These are phyloP conservation scores for Starmerella tilneyi DNA, from an alignment of 805 yeast species.

Conservation along the genomic window DNA sequence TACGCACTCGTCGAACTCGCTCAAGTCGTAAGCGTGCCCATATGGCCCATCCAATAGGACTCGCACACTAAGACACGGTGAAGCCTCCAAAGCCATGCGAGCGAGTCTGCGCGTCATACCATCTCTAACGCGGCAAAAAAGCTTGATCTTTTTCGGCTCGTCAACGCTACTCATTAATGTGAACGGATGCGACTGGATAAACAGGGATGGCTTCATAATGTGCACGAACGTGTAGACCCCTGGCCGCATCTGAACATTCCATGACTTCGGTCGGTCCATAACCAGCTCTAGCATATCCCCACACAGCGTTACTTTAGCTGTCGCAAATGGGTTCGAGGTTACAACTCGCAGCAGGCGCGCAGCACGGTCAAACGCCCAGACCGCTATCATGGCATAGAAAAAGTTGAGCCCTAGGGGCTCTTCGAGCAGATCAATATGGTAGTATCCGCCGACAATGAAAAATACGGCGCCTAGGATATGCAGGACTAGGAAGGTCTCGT, in stretches of 20 bases:
- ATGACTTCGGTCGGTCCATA: constrained; percentile 35
- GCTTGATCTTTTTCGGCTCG: constrained; percentile 21
- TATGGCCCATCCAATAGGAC: constrained; percentile 57
- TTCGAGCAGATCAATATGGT: constrained; percentile 33
- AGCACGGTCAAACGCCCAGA: constrained; percentile 64
- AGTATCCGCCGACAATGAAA: constrained; percentile 44
- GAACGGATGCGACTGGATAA: constrained; percentile 72
- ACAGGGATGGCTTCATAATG: constrained; percentile 37
- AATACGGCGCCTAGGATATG: constrained; percentile 46
- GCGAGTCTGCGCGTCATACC: constrained; percentile 41
- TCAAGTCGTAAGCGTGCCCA: constrained; percentile 43
- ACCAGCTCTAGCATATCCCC: constrained; percentile 25
- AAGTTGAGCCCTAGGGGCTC: constrained; percentile 28
- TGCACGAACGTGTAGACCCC: constrained; percentile 50
- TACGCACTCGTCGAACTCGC: constrained; percentile 44
- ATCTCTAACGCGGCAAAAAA: constrained; percentile 33
- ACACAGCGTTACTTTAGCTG: constrained; percentile 11
- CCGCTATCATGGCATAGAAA: constrained; percentile 44
- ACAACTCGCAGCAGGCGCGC: constrained; percentile 45
- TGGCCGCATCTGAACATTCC: constrained; percentile 38
- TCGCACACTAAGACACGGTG: constrained; percentile 13
- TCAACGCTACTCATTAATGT: constrained; percentile 31
- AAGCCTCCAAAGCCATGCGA: constrained; percentile 1
- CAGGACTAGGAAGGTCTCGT: constrained; percentile 46
- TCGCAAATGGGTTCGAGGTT: constrained; percentile 1